phyloP scores from a whole-genome alignment of 2,329 filamentous ascomycete genomes.

The Dactylonectria macrodidyma region DNA sequence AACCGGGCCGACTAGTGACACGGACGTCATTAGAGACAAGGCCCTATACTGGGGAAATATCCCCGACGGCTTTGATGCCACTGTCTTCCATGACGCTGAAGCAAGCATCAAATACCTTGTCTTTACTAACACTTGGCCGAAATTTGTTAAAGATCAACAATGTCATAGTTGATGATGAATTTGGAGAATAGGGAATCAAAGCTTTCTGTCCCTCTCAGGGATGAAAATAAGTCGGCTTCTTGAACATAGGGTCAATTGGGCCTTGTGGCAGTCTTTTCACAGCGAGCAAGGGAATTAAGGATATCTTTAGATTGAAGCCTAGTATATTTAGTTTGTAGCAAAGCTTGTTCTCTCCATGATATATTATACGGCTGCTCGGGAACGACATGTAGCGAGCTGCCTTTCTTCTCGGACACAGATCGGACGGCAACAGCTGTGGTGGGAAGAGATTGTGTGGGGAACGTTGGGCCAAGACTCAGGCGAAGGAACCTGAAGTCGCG shows the following conservation, averaged over 20 bases:
- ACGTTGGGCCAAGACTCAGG: no score
- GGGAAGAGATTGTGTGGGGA: no score
- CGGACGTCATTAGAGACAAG: conserved; percentile 43
- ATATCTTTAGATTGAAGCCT: background rate
- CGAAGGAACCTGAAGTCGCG: no score
- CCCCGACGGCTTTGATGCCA: conserved; percentile 64
- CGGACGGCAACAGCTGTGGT: no score
- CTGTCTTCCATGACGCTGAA: conserved; percentile 73
- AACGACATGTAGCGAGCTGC: no score
- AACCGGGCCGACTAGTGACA: conserved; percentile 17
- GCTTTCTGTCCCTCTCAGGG: background rate
- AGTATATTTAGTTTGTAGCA: background rate
- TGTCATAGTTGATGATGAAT: background rate
- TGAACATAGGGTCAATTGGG: background rate
- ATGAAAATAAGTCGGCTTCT: background rate
- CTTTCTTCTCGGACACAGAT: no score
- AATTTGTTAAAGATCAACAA: conserved; percentile 63
- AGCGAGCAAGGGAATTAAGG: background rate
- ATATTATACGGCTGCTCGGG: background rate
- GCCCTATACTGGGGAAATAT: conserved; percentile 61
- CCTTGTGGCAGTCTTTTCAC: background rate
- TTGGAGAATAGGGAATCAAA: background rate
- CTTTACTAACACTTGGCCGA: conserved; percentile 79
- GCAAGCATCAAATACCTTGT: conserved; percentile 77
- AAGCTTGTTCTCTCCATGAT: background rate